These are phyloP conservation scores for Beauveria pseudobassiana DNA, from an alignment of 2,329 filamentous ascomycete species.

Conservation along the genomic window DNA sequence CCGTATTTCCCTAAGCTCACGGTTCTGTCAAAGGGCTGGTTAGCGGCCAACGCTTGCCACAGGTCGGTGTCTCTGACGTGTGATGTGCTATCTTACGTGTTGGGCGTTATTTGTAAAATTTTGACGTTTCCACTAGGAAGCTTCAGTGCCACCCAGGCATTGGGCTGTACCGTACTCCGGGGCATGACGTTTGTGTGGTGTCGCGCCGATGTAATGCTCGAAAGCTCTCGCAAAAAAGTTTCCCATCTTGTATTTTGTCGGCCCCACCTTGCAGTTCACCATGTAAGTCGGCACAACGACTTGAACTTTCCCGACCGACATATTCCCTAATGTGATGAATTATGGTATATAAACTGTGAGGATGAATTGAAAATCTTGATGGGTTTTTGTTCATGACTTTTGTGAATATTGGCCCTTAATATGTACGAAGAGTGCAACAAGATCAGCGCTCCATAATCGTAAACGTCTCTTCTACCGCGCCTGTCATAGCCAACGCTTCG, in stretches of 20 bases:
- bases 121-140: constrained; percentile 52
- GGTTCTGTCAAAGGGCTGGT: constrained; percentile 46
- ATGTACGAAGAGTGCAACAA: neutral
- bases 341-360: neutral
- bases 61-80: constrained; percentile 1
- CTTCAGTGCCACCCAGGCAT: constrained; percentile 53
- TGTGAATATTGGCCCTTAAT: neutral
- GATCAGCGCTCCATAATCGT: constrained; percentile 15
- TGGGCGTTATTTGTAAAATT: constrained; percentile 50
- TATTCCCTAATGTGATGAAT: neutral
- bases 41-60: neutral
- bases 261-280: neutral
- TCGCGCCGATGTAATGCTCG: neutral
- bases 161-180: constrained; percentile 36
- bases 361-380: neutral
- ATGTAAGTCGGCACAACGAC: constrained; percentile 1
- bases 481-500: constrained; percentile 21
- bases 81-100: constrained; percentile 42
- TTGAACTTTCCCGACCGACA: neutral
- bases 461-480: constrained; percentile 23
- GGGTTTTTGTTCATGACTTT: neutral
- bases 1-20: constrained; percentile 92
- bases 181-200: constrained; percentile 18
- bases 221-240: neutral
- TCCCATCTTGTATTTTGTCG: neutral